phyloP scores from a whole-genome alignment of 1,284 basidiomycete genomes.

The Mycena citricolor region DNA sequence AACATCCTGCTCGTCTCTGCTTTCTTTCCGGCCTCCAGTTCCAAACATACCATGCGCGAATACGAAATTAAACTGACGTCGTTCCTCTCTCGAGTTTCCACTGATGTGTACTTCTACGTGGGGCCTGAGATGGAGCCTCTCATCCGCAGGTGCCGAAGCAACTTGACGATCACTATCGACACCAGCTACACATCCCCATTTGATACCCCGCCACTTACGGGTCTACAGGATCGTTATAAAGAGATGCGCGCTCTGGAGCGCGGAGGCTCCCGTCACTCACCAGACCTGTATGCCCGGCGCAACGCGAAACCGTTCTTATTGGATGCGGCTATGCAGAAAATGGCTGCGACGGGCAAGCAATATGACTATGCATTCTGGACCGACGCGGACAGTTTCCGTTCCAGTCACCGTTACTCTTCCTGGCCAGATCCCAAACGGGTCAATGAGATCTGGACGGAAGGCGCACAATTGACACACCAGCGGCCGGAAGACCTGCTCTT shows the following conservation, averaged over 20 bases:
- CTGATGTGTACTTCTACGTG: constrained; percentile 53
- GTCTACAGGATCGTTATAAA: constrained; percentile 35
- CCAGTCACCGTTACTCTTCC: constrained; percentile 36
- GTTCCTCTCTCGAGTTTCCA: constrained; percentile 43
- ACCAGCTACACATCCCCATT: constrained; percentile 46
- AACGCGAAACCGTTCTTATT: constrained; percentile 53
- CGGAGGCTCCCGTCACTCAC: constrained; percentile 40
- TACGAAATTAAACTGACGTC: constrained; percentile 42
- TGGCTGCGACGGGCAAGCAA: constrained; percentile 22
- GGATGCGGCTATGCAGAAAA: constrained; percentile 38
- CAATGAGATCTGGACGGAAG: constrained; percentile 40
- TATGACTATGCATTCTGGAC: constrained; percentile 56
- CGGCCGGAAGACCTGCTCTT: constrained; percentile 43
- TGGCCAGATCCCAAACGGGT: constrained; percentile 48
- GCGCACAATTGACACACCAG: constrained; percentile 27
- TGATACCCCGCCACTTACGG: constrained; percentile 43
- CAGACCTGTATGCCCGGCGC: constrained; percentile 54
- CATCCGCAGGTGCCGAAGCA: constrained; percentile 32
- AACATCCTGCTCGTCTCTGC: constrained; percentile 51
- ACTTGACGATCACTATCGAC: constrained; percentile 42
- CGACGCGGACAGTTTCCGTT: constrained; percentile 52
- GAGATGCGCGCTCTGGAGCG: constrained; percentile 45
- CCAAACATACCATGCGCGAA: constrained; percentile 47
- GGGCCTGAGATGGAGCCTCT: constrained; percentile 39
- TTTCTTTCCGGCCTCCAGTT: constrained; percentile 47